Conservation (phyloP, 2,329 filamentous ascomycete genomes). For the Fusarium illudens region DNA sequence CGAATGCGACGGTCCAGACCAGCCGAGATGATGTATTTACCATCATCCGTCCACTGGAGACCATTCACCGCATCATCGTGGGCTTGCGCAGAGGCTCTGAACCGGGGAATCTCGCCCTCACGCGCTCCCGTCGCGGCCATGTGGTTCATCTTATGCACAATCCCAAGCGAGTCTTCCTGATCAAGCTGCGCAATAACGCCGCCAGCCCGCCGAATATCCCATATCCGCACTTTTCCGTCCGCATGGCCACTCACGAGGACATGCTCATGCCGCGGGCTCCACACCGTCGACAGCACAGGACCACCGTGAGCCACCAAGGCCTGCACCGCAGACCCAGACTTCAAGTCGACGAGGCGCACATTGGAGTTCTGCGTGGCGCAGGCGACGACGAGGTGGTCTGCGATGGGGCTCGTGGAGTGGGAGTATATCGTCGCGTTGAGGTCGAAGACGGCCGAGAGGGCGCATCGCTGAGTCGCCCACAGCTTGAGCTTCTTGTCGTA, state of each 20-base stretch:
- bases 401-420: constrained; percentile 78
- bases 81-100: constrained; percentile 67
- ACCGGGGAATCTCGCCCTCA: constrained; percentile 45
- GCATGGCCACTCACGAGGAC: constrained; percentile 84
- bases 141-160: constrained; percentile 56
- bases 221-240: constrained; percentile 84
- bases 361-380: constrained; percentile 87
- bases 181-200: constrained; percentile 81
- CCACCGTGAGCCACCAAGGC: constrained; percentile 74
- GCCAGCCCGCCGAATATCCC: constrained; percentile 85
- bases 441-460: constrained; percentile 71
- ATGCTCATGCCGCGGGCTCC: constrained; percentile 84
- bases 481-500: constrained; percentile 82
- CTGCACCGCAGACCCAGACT: constrained; percentile 78
- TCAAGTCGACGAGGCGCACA: constrained; percentile 85
- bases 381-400: constrained; percentile 80
- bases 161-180: constrained; percentile 81
- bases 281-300: constrained; percentile 74
- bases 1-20: constrained; percentile 86
- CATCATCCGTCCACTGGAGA: constrained; percentile 84
- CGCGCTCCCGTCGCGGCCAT: constrained; percentile 44
- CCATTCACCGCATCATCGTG: constrained; percentile 87
- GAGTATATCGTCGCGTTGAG: constrained; percentile 76
- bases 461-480: constrained; percentile 72
- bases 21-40: constrained; percentile 77